These are phyloP conservation scores for Metschnikowia matae DNA, from an alignment of 805 yeast species.

Conservation along the genomic window DNA sequence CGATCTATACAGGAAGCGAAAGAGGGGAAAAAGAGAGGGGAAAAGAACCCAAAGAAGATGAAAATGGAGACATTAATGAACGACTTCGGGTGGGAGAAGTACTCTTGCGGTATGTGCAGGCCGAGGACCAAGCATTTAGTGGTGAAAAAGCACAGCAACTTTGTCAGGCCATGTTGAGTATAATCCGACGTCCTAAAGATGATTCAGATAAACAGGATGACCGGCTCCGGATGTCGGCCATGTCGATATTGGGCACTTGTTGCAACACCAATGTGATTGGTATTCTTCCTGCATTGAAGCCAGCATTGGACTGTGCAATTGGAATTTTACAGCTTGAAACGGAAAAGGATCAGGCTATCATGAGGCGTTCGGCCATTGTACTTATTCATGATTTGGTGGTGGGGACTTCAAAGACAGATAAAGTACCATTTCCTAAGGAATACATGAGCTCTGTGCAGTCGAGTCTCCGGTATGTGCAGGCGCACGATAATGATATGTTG, in stretches of 20 bases:
- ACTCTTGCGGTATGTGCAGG: slow-evolving; percentile 52
- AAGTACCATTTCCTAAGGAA: slow-evolving; percentile 46
- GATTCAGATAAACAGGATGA: slow-evolving; percentile 43
- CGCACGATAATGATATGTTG: slow-evolving; percentile 52
- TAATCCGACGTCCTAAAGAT: slow-evolving; percentile 28
- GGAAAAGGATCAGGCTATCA: slow-evolving; percentile 41
- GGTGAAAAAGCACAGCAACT: slow-evolving; percentile 43
- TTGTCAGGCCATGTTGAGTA: slow-evolving; percentile 38
- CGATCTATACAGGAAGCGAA: slow-evolving; percentile 31
- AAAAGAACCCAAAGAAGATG: neutral
- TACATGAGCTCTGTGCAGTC: slow-evolving; percentile 43
- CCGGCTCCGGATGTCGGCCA: slow-evolving; percentile 75
- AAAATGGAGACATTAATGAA: slow-evolving; percentile 48
- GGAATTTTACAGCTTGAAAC: slow-evolving; percentile 67
- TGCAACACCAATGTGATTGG: slow-evolving; percentile 59
- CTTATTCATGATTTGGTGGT: slow-evolving; percentile 56
- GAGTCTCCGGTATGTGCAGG: slow-evolving; percentile 40
- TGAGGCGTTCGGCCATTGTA: slow-evolving; percentile 75
- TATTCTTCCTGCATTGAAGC: slow-evolving; percentile 43
- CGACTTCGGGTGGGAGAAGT: slow-evolving; percentile 83
- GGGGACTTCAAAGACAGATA: slow-evolving; percentile 44
- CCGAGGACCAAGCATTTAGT: slow-evolving; percentile 44
- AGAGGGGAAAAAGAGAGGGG: too few relatives aligned
- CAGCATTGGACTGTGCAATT: slow-evolving; percentile 68
- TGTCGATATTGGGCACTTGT: slow-evolving; percentile 76